Base-by-base conservation (phyloP, 2,329 filamentous ascomycete genomes). In the Colletotrichum australisinense region DNA sequence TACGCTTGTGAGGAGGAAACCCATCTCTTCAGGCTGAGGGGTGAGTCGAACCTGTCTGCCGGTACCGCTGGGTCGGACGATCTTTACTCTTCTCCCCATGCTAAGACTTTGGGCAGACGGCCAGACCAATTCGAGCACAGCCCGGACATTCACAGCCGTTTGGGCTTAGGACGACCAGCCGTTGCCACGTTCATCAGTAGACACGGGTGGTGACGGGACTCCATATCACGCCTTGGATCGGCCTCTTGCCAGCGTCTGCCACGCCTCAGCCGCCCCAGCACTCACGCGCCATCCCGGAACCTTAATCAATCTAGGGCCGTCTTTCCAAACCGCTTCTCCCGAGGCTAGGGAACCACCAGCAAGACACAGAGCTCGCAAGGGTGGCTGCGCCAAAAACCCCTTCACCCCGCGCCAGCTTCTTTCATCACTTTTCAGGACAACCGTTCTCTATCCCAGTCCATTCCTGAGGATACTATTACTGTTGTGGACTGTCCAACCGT, bases 241-340 rank as follows among this genome's bases (percentile, higher is more conserved):
- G 57, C 57, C 63, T 71, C 30, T 63, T 59, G 57, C 22, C 22
- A 72, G 22, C 63, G 38, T 57, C 60, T 67, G 58, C 71, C 68
- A 72, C 69, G 69, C 72, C 57, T 67, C 72, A 63, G 57, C 68
- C 69, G 53, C 52, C 63, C 53, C 57, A 73, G 55, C 24, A 28
- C 68, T 67, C 67, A 72, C 57, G 38, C 72, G 68, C 68, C 72
- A 71, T 74, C 69, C 72, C 72, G 57, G 67, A 74, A 67, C 72
- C 68, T 72, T 74, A 67, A 72, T 63, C 57, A 35, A 74, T 60
- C 62, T 55, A 52, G 46, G 56, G 46, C 53, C 49, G 49, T 59
- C 57, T 67, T 67, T 67, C 53, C 57, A 67, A 74, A 60, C 68
- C 72, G 63, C 63, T 63, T 63, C 62, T 49, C 72, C 68, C 62